Evolutionary conservation across 2,329 filamentous ascomycete species (phyloP).

Genomic region (Fragosphaeria purpurea): DNA sequence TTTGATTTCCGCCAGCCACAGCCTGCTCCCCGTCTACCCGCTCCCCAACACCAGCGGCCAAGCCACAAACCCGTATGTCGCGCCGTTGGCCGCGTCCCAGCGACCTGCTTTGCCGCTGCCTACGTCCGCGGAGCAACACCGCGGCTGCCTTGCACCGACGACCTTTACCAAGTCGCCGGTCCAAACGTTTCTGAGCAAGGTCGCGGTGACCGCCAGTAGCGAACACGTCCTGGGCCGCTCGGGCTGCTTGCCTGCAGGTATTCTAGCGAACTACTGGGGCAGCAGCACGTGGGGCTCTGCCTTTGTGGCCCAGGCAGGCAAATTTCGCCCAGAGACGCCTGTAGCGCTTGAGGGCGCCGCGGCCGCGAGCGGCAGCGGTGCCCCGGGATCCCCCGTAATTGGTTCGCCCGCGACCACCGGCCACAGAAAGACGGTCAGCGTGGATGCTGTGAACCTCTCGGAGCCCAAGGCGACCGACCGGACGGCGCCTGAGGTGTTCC

Average conservation of each 20-base stretch:
- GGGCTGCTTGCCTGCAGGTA: conserved; percentile 67
- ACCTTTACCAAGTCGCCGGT: conserved; percentile 78
- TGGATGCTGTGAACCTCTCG: conserved; percentile 26
- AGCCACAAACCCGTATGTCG: too few species aligned
- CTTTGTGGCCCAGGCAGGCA: conserved; percentile 8
- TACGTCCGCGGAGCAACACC: conserved; percentile 33
- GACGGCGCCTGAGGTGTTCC: conserved; percentile 52
- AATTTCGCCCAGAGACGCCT: neutral
- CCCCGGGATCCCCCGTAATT: conserved; percentile 14
- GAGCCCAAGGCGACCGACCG: conserved; percentile 11
- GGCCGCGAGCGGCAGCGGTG: neutral
- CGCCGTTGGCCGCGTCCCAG: conserved; percentile 13
- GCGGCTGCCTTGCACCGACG: conserved; percentile 64
- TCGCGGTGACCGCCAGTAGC: conserved; percentile 69
- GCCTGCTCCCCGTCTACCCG: conserved; percentile 56
- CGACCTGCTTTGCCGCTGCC: conserved; percentile 21
- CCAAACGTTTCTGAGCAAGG: conserved; percentile 75
- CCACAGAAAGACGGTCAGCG: conserved; percentile 36
- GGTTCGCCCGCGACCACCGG: conserved; percentile 17
- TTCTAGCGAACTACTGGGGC: conserved; percentile 92
- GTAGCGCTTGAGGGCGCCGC: neutral
- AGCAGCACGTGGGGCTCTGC: conserved; percentile 61
- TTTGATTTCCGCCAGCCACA: conserved; percentile 77
- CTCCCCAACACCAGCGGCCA: conserved; percentile 8
- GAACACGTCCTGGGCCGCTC: conserved; percentile 56